Base-by-base conservation (phyloP, 1,284 basidiomycete genomes). In the Marasmius oreades region DNA sequence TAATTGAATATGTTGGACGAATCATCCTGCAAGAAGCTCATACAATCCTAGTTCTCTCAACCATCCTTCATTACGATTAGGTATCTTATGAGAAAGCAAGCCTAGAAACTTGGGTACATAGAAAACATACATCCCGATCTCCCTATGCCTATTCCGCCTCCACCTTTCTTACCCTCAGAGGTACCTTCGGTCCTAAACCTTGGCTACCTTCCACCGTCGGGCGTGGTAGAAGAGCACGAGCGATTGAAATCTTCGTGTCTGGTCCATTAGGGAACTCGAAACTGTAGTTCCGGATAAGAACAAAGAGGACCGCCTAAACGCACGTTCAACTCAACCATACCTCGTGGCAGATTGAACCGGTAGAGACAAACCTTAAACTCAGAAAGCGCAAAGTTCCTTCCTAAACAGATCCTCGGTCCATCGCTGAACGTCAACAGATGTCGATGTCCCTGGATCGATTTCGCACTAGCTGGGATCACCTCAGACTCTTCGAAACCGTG, bases 381-480 rank as follows among this genome's bases (percentile, higher is more conserved):
- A 0, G 70, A 61, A 7, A 76, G 52, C 2, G 76, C 70, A 54
- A 79, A 78, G 2, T 65, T 66, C 53, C 69, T 70, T 1, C 77
- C 78, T n/a, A 79, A 61, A 59, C 77, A 80, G 7, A 61, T 67
- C 55, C 75, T 66, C 12, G 72, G 71, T 0, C 76, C 77, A 31
- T 78, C 72, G 0, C 62, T 63, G 42, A 77, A 77, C 1, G 72
- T 72, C 31, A 75, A 64, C 39, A 75, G 44, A 55, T 75, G 74
- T 0, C 68, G 63, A 53, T 71, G 66, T n/a, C 72, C 73, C 16
- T 71, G 70, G 5, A 77, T 62, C 50, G 73, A 69, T 52, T 66
- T 64, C 1, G 67, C 70, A 53, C 16, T 33, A 12, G 42, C 23
- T 2, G 52, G 52, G 8, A 53, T 53, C 5, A 7, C n/a, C 24